These are phyloP conservation scores for Musa itinerans DNA, from an alignment of 176 grass and related monocot species.

Conservation along the genomic window DNA sequence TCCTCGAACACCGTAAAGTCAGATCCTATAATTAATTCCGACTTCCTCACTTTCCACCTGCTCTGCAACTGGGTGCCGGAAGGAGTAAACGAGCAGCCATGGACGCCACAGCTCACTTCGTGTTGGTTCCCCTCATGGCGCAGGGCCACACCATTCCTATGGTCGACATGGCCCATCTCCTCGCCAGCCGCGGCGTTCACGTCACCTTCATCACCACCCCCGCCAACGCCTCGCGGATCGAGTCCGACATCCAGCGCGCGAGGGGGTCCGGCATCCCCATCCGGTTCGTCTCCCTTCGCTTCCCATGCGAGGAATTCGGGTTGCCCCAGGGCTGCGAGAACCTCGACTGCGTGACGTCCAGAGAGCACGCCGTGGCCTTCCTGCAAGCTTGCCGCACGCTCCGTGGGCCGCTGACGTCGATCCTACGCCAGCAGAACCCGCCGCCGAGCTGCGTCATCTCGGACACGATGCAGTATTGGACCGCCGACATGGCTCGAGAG, in stretches of 20 bases:
- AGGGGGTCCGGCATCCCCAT: constrained; percentile 20
- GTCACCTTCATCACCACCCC: constrained; percentile 64
- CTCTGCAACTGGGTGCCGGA: too few species aligned
- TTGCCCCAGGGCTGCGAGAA: constrained; percentile 57
- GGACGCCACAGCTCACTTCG: constrained; percentile 22
- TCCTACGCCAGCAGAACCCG: constrained; percentile 24
- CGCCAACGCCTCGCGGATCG: constrained; percentile 38
- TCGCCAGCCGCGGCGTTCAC: constrained; percentile 38
- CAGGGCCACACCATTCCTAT: constrained; percentile 67
- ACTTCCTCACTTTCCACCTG: too few species aligned
- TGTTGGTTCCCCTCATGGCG: constrained; percentile 46
- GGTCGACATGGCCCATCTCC: constrained; percentile 47
- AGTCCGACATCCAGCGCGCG: background rate
- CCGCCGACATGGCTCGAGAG: constrained; percentile 42
- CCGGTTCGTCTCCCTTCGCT: constrained; percentile 33
- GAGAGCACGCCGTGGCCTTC: constrained; percentile 25
- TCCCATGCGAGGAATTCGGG: constrained; percentile 38
- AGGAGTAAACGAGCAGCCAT: background rate
- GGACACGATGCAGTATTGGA: constrained; percentile 40
- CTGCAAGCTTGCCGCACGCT: constrained; percentile 35
- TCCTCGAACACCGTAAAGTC: too few species aligned
- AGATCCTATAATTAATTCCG: too few species aligned
- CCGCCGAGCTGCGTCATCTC: constrained; percentile 60
- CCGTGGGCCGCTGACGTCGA: constrained; percentile 23
- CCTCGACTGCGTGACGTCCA: constrained; percentile 30